Evolutionary conservation across 2,329 filamentous ascomycete genomes (phyloP).

Genomic region (Aspergillus nomiae): DNA sequence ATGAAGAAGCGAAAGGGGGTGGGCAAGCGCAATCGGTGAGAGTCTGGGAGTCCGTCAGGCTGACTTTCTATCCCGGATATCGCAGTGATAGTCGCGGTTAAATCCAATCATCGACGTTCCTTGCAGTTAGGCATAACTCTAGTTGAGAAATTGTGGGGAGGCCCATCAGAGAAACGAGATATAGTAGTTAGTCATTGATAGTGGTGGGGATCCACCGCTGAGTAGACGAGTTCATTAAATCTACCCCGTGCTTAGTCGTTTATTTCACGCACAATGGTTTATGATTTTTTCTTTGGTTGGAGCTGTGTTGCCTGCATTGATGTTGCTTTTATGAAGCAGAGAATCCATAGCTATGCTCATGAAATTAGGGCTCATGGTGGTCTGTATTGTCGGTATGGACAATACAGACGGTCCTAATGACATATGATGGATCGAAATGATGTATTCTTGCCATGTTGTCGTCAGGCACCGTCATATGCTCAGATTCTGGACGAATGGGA

Average conservation of each 20-base stretch:
- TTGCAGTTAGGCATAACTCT: not conserved
- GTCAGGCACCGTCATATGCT: not conserved
- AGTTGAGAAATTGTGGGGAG: constrained; percentile 2
- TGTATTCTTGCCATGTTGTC: not conserved
- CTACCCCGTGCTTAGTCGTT: not conserved
- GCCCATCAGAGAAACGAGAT: not conserved
- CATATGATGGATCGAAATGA: not conserved
- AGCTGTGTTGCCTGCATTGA: too few relatives aligned
- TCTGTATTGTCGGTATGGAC: not conserved
- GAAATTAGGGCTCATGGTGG: not conserved
- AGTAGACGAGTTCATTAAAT: not conserved
- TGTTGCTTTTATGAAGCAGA: too few relatives aligned
- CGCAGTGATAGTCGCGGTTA: not conserved
- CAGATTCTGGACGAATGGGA: not conserved
- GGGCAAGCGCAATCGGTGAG: not conserved
- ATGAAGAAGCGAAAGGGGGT: not conserved
- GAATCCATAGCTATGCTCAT: too few relatives aligned
- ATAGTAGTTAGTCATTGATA: not conserved
- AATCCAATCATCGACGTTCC: not conserved
- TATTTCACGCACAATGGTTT: not conserved
- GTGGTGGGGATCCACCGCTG: not conserved
- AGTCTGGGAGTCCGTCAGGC: constrained; percentile 5
- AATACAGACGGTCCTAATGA: not conserved
- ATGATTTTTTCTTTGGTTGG: not conserved
- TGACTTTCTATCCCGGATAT: constrained; percentile 6